Percentiles rank a stretch among this genome's conserved stretches.
Conservation (phyloP, 306 rosid species). For the Quillaja saponaria region DNA sequence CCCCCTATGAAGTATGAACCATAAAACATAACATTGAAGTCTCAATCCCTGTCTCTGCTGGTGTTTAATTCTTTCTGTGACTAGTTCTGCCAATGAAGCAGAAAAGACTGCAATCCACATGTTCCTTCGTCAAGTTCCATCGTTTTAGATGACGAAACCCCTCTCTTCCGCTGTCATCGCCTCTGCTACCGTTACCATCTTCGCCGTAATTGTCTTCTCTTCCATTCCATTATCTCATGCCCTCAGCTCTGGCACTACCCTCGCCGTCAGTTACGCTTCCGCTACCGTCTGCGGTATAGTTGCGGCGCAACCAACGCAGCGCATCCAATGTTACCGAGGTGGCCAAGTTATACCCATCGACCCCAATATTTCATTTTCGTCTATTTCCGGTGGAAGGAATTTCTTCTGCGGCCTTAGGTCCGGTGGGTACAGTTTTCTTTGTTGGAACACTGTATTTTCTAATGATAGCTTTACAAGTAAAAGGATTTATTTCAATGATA, state of each 20-base stretch:
- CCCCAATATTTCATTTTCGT: constrained; percentile 55
- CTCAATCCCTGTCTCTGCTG: constrained; percentile 6
- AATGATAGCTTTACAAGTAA: constrained; percentile 29
- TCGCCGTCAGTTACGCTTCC: constrained; percentile 55
- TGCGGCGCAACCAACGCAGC: constrained; percentile 44
- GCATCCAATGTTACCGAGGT: constrained; percentile 59
- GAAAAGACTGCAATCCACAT: constrained; percentile 36
- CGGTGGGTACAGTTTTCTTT: constrained; percentile 49
- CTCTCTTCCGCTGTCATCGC: constrained; percentile 29
- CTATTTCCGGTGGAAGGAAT: constrained; percentile 69
- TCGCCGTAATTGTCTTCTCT: constrained; percentile 14
- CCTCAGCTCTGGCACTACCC: constrained; percentile 75
- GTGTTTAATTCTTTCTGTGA: background rate
- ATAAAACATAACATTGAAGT: background rate
- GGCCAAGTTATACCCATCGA: constrained; percentile 37
- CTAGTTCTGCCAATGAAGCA: constrained; percentile 62
- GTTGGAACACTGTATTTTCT: constrained; percentile 50
- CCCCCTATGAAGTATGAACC: too few species aligned
- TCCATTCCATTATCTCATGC: constrained; percentile 35
- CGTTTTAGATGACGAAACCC: constrained; percentile 61
- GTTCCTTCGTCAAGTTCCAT: constrained; percentile 28
- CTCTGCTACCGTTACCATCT: background rate
- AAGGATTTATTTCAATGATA: constrained; percentile 44
- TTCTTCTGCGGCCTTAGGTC: constrained; percentile 68
- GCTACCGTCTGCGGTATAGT: constrained; percentile 73